phyloP scores from a whole-genome alignment of 345 rosid genomes.

The Ceriops tagal region DNA sequence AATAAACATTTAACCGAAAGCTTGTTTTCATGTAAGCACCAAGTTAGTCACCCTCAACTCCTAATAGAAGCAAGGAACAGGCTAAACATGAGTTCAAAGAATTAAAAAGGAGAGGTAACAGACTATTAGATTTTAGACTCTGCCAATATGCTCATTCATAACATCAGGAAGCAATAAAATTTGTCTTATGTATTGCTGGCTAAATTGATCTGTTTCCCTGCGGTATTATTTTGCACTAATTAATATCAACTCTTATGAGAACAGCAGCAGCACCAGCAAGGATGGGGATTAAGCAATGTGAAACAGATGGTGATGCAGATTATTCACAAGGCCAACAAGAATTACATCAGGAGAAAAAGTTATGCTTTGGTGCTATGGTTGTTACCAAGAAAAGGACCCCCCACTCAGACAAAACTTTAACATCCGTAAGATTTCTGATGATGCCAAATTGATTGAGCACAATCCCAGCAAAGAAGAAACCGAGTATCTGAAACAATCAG shows the following conservation, averaged over 20 bases:
- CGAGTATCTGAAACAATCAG: constrained; percentile 69
- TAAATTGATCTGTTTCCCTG: not conserved
- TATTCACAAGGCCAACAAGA: not conserved
- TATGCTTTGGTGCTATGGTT: not conserved
- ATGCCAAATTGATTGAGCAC: constrained; percentile 88
- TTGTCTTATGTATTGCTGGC: not conserved
- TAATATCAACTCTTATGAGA: not conserved
- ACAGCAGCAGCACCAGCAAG: not conserved
- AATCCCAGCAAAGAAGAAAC: constrained; percentile 95
- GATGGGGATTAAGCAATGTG: not conserved
- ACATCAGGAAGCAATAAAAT: too few relatives aligned
- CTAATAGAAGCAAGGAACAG: too few relatives aligned
- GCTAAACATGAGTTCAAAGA: too few relatives aligned
- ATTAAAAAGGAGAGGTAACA: too few relatives aligned
- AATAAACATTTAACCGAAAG: too few relatives aligned
- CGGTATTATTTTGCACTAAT: not conserved
- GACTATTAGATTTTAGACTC: too few relatives aligned
- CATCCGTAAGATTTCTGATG: constrained; percentile 87
- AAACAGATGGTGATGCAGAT: not conserved
- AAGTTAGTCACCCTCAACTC: too few relatives aligned
- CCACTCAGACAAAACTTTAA: constrained; percentile 95
- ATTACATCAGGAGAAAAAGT: constrained; percentile 11
- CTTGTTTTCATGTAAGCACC: too few relatives aligned
- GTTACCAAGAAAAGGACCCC: constrained; percentile 97
- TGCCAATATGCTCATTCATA: too few relatives aligned